Base-by-base conservation (phyloP, 192 early-diverging fungal species). In the Dissophora ornata region DNA sequence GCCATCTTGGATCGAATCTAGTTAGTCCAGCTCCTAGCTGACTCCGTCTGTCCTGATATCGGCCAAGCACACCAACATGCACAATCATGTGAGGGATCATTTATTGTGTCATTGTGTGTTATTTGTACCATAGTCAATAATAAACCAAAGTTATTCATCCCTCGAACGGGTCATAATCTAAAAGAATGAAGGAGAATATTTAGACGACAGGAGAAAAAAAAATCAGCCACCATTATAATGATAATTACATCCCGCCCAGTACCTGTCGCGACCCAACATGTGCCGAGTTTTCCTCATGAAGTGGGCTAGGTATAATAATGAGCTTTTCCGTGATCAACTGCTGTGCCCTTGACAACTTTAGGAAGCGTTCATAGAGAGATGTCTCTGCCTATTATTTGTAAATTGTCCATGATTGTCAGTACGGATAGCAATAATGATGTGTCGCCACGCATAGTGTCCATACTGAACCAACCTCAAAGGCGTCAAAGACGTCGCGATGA, bases 401-500 rank as follows among this genome's bases (percentile, higher is more conserved):
- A n/a, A n/a, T n/a, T n/a, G n/a, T n/a, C n/a, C n/a, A n/a, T n/a
- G n/a, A n/a, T n/a, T n/a, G n/a, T n/a, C n/a, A n/a, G n/a, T n/a
- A n/a, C n/a, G n/a, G n/a, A n/a, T n/a, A n/a, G n/a, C n/a, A n/a
- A n/a, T n/a, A n/a, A n/a, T n/a, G n/a, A n/a, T n/a, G n/a, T n/a
- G n/a, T n/a, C n/a, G n/a, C n/a, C n/a, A n/a, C n/a, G n/a, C n/a
- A n/a, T n/a, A n/a, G n/a, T n/a, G n/a, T n/a, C n/a, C n/a, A n/a
- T n/a, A n/a, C 21, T 29, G 29, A 21, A 11, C 34, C 74, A 79
- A 87, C 92, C 81, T 96, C 96, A 77, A 93, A 96, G 16, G 84
- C 83, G 50, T 92, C 90, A 82, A 98, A 99, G 6, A 94, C 74
- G 60, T 94, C 93, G 11, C 91, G 80, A 79, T 99, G 97, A 74